Percentiles rank a stretch among this genome's conserved stretches.
Evolutionary conservation across 345 rosid species (phyloP).

Genomic region (Sonneratia alba): DNA sequence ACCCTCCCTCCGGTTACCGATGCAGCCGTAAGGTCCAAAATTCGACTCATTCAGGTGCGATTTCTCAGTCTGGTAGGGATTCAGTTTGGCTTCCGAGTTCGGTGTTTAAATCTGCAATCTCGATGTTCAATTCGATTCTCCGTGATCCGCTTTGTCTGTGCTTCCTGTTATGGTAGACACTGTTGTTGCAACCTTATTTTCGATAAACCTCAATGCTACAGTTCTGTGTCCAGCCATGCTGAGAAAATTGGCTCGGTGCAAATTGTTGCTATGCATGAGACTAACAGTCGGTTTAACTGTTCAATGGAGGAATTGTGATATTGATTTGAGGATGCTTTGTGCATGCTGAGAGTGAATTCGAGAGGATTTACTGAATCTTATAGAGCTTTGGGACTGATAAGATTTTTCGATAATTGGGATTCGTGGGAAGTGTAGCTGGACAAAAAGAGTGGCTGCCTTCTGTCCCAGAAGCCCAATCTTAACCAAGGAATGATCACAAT

Average conservation of each 20-base stretch:
- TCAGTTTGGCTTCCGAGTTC: background rate
- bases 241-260: too few relatives aligned
- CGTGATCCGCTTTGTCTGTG: background rate
- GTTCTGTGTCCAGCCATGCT: too few relatives aligned
- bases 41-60: constrained; percentile 2
- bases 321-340: background rate
- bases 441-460: background rate
- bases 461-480: background rate
- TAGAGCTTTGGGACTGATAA: background rate
- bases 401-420: background rate
- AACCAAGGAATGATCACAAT: background rate
- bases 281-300: background rate
- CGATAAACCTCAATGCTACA: too few relatives aligned
- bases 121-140: background rate
- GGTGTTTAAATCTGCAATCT: background rate
- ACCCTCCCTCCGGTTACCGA: constrained; percentile 19
- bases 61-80: background rate
- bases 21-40: constrained; percentile 1
- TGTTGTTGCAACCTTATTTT: background rate
- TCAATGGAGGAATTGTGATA: too few relatives aligned
- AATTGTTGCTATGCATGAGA: background rate
- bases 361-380: background rate
- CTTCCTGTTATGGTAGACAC: background rate
- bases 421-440: background rate
- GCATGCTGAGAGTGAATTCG: background rate